Conservation (phyloP, 2,329 filamentous ascomycete species). For the Cadophora sp. region DNA sequence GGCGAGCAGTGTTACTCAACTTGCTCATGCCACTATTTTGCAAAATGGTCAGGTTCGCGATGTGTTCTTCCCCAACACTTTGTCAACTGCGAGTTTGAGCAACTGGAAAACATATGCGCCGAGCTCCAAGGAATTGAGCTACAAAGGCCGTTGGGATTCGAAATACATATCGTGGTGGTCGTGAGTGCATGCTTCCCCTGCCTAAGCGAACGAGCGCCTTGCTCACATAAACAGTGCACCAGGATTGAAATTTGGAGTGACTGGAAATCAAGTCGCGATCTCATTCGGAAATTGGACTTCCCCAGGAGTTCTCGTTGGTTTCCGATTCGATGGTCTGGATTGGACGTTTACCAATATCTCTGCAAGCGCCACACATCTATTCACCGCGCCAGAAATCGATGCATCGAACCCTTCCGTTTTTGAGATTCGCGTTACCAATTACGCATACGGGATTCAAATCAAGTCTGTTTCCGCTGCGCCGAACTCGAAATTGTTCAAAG, state of each 20-base stretch:
- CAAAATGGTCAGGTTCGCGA: conserved; percentile 48
- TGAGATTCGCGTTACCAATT: conserved; percentile 66
- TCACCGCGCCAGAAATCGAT: conserved; percentile 55
- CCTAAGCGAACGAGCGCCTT: background rate
- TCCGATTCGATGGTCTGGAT: conserved; percentile 63
- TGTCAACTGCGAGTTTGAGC: conserved; percentile 46
- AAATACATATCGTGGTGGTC: conserved; percentile 67
- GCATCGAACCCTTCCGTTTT: conserved; percentile 56
- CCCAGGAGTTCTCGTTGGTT: conserved; percentile 57
- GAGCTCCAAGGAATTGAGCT: conserved; percentile 61
- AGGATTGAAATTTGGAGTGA: conserved; percentile 12
- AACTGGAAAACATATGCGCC: conserved; percentile 58
- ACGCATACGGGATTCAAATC: conserved; percentile 65
- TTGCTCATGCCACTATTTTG: conserved; percentile 37
- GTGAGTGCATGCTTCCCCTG: conserved; percentile 47
- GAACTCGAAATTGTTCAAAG: conserved; percentile 53
- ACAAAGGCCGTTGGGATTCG: conserved; percentile 68
- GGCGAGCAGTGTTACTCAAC: background rate
- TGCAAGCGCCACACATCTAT: conserved; percentile 60
- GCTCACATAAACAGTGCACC: conserved; percentile 27
- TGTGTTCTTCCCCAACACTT: conserved; percentile 52
- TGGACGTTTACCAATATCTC: conserved; percentile 69
- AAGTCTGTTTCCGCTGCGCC: conserved; percentile 56
- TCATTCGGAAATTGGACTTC: conserved; percentile 35
- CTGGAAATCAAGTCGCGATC: conserved; percentile 10